A percentile compares a stretch with the other conserved stretches of the same genome.
These are phyloP conservation scores for Cutaneotrichosporon dermatis DNA, from an alignment of 1,284 basidiomycete genomes.

Conservation along the genomic window DNA sequence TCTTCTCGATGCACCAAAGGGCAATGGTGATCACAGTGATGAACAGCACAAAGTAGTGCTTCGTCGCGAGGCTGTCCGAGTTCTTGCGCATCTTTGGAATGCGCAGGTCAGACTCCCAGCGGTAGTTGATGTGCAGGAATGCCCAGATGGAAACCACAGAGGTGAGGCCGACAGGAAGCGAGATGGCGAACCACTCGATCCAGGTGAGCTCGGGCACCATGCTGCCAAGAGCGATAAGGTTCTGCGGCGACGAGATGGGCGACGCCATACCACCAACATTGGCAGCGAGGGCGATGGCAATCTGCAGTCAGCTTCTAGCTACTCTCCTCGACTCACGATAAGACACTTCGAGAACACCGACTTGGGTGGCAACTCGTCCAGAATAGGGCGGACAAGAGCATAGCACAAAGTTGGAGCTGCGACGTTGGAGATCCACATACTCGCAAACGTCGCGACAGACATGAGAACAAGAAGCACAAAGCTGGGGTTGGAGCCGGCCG, in stretches of 20 bases:
- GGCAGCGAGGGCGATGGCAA: conserved; percentile 93
- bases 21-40: conserved; percentile 83
- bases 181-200: conserved; percentile 90
- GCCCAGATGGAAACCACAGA: conserved; percentile 89
- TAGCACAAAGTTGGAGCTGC: conserved; percentile 97
- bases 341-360: conserved; percentile 85
- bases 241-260: conserved; percentile 89
- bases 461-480: conserved; percentile 90
- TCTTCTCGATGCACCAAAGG: conserved; percentile 86
- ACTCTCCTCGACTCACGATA: conserved; percentile 59
- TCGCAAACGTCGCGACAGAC: conserved; percentile 94
- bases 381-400: conserved; percentile 95
- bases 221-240: conserved; percentile 81
- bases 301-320: conserved; percentile 50
- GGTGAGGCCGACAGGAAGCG: conserved; percentile 80
- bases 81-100: conserved; percentile 78
- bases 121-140: conserved; percentile 78
- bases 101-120: conserved; percentile 73
- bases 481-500: conserved; percentile 83
- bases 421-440: conserved; percentile 99
- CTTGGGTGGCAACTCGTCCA: conserved; percentile 82
- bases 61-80: conserved; percentile 70
- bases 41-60: conserved; percentile 86
- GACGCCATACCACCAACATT: conserved; percentile 98
- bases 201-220: conserved; percentile 88